Base-by-base conservation (phyloP, 1,284 basidiomycete species). In the Ceratorhiza oryzae-sativae region DNA sequence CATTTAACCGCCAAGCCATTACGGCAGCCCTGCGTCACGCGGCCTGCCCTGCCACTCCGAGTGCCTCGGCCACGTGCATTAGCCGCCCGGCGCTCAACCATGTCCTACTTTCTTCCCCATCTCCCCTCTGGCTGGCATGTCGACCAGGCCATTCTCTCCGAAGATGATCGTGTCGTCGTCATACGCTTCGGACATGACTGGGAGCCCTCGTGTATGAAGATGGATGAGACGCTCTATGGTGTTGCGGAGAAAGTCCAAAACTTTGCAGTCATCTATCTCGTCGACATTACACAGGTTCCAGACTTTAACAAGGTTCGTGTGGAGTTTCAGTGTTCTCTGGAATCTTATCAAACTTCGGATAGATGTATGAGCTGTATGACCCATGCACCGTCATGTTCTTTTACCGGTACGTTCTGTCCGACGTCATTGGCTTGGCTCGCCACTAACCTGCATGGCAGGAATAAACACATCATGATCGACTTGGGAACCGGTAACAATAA, bases 391-490 rank as follows among this genome's bases (percentile, higher is more conserved):
- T 97, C 77, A 98, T 98, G 95, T 97, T 97, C 86, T 97, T 97
- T 83, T 97, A 97, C 82, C 88, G 94, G 93, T 95, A 76, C 71
- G 88, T 30, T n/a, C 25, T 15, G 20, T 27, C 51, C 13, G 27
- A 39, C 27, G 13, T 58, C 23, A 51, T 70, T 27, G 5, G 27
- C 8, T 45, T 27, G 76, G 45, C 75, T 25, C 18, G 1, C 27
- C 58, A 51, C 45, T 56, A 59, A 58, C 61, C 73, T 20, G 59
- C 56, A 23, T 67, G 59, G 20, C 78, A 95, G 95, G 48, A 98
- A 98, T 83, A 97, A 99, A 81, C 97, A 99, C 79, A 99, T 99
- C 82, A 98, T 99, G 97, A 98, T 99, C 79, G 97, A 98, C 88
- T 83, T 98, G 76, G 96, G 97, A 15, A 99, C 97, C 61, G 97